These are phyloP conservation scores for Prunus persica DNA, from an alignment of 306 rosid genomes.

Conservation along the genomic window DNA sequence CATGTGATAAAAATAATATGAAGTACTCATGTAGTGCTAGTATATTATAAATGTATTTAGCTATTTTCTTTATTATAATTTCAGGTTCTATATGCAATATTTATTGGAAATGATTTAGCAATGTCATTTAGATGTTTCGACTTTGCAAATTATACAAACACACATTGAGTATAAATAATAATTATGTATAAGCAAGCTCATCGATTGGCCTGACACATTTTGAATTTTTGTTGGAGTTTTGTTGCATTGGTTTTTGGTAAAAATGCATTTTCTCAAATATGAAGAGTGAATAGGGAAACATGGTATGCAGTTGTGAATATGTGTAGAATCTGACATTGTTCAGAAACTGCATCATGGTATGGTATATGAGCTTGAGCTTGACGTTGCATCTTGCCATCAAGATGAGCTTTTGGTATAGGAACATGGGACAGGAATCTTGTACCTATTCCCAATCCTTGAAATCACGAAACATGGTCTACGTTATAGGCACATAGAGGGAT, in stretches of 20 bases:
- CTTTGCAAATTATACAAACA: not conserved
- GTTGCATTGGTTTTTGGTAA: not conserved
- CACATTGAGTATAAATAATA: too few relatives aligned
- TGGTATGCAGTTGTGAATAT: not conserved
- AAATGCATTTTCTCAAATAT: not conserved
- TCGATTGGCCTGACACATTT: not conserved
- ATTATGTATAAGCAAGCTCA: not conserved
- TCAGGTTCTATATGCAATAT: not conserved
- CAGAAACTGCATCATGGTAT: not conserved
- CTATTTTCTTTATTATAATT: not conserved
- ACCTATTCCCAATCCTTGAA: not conserved
- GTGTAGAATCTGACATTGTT: not conserved
- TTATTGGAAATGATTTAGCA: not conserved
- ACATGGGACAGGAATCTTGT: not conserved
- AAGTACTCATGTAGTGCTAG: not conserved
- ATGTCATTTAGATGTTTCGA: not conserved
- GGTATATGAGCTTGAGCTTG: not conserved
- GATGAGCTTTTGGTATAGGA: not conserved
- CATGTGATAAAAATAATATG: not conserved
- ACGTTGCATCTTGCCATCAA: not conserved
- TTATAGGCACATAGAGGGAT: too few relatives aligned
- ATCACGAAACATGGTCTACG: not conserved
- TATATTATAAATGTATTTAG: not conserved
- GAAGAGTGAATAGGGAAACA: not conserved
- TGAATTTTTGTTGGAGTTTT: not conserved